Evolutionary conservation across 352 stramenopile species (phyloP), one percentile per base, ranked within the genome.

Genomic region (Albugo laibachii): DNA sequence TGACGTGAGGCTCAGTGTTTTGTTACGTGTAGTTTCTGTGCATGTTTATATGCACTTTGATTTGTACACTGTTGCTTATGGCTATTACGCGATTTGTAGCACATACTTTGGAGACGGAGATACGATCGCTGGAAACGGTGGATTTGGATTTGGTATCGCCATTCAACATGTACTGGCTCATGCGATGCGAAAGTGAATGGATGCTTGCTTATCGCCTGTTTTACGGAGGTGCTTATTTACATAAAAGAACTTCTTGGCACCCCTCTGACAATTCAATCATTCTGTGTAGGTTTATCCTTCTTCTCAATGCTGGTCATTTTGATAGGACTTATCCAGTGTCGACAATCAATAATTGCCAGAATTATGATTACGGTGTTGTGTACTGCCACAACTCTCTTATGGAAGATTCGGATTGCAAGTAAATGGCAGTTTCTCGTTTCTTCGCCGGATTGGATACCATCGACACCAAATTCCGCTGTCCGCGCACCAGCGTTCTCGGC

Each of bases 71-170:
- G 41, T 54, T 88, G 44, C 55, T 88, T 39, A 49, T 88, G 20
- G 75, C 75, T 12, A 56, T 88, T 19, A 88, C 75, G 49, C 61
- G 75, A 6, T 89, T 69, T 49, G 71, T 85, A 16, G 80, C 73
- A 21, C 66, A 86, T 49, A 80, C 69, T n/a, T 67, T 89, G 16
- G 76, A 89, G 21, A 63, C 63, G 1, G 61, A 85, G 47, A 66
- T 89, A 24, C 59, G 54, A 21, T 44, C 51, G 36, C 58, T 86
- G 3, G 71, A 58, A 39, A 50, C 68, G 21, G 42, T 61, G 0
- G 68, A 83, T 43, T 59, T 89, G 39, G 76, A 86, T 47, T 53
- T 67, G 11, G 61, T 69, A 8, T 89, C 76, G 2, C 76, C 76
- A 0, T 83, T 86, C 44, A 65, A 63, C 24, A 48, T 59, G 5